Base-by-base conservation (phyloP, 805 yeast genomes). In the Candida khao-thaluensis region DNA sequence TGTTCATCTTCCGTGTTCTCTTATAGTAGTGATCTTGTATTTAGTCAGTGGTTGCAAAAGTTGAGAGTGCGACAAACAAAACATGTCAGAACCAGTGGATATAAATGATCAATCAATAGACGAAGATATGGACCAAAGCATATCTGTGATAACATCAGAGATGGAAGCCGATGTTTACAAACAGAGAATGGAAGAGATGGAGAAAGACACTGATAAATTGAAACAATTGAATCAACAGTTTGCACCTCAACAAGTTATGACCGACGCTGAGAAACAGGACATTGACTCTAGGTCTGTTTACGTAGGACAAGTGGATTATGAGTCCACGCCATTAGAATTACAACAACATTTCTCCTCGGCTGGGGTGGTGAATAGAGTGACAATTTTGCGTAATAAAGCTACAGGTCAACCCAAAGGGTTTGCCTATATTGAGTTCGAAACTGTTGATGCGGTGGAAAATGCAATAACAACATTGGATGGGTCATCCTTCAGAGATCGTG, bases 371-470 rank as follows among this genome's bases (percentile, higher is more conserved):
- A 81, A 84, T 54, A 74, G 95, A 51, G 88, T 87, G 23, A 86
- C 93, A 3, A 86, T 88, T 33, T 63, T 83, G 58, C 69, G 76
- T 41, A 85, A 87, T 62, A 82, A 81, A 59, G 61, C 66, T 50
- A 80, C 93, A 0, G 95, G 95, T 5, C 82, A 76, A 46, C 93
- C 96, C 30, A 83, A 83, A 60, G 96, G 96, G 1, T 86, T 74
- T 63, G 95, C 95, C 2, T 88, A 86, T 59, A 73, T 88, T 45
- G 96, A 88, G 58, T 88, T 86, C 54, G 74, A 80, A n/a, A 84
- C 76, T 52, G 74, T 77, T 9, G 70, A 72, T n/a, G 69, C 74
- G 9, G 89, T 85, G 5, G 66, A 75, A 14, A 70, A 74, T 44
- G 95, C 95, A 1, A 68, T 86, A 29, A 64, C 59, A 6, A 66